These are phyloP conservation scores for Globisporangium lucens DNA, from an alignment of 352 stramenopile genomes.

Conservation along the genomic window DNA sequence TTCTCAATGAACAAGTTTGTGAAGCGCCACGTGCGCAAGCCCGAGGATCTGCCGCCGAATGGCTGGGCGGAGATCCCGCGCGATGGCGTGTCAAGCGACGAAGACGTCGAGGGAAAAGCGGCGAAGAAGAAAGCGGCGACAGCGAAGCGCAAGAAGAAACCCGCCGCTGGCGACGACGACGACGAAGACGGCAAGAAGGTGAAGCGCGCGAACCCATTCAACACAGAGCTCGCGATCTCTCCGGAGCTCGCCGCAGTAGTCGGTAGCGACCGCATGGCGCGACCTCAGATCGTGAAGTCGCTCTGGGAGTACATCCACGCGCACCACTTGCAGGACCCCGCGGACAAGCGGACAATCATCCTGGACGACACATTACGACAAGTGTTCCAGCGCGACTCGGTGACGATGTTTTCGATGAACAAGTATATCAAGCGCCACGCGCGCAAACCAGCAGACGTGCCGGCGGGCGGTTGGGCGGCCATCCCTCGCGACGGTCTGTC, in stretches of 20 bases:
- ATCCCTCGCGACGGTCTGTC: constrained; percentile 74
- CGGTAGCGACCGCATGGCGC: constrained; percentile 76
- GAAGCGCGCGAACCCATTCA: constrained; percentile 68
- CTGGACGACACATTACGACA: constrained; percentile 85
- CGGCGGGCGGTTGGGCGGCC: constrained; percentile 61
- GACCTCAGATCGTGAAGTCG: constrained; percentile 92
- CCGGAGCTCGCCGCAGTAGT: constrained; percentile 77
- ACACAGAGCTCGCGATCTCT: constrained; percentile 70
- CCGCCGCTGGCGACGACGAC: constrained; percentile 24
- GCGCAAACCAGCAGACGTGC: constrained; percentile 64
- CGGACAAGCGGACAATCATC: constrained; percentile 92
- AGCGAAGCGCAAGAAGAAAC: constrained; percentile 55
- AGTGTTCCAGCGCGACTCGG: constrained; percentile 80
- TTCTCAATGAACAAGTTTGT: constrained; percentile 89
- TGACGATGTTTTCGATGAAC: constrained; percentile 90
- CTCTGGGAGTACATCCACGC: constrained; percentile 97
- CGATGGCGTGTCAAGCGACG: constrained; percentile 79
- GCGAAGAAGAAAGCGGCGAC: constrained; percentile 60
- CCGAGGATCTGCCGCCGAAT: constrained; percentile 50
- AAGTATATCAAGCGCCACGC: constrained; percentile 88
- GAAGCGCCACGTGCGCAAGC: constrained; percentile 82
- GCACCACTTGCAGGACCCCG: constrained; percentile 93
- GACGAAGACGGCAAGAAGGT: constrained; percentile 46
- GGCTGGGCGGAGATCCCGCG: constrained; percentile 76
- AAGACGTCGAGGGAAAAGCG: constrained; percentile 58